Percentiles rank a stretch among this genome's conserved stretches.
These are phyloP conservation scores for Desmodesmus armatus DNA, from an alignment of 139 green algal genomes.

Conservation along the genomic window DNA sequence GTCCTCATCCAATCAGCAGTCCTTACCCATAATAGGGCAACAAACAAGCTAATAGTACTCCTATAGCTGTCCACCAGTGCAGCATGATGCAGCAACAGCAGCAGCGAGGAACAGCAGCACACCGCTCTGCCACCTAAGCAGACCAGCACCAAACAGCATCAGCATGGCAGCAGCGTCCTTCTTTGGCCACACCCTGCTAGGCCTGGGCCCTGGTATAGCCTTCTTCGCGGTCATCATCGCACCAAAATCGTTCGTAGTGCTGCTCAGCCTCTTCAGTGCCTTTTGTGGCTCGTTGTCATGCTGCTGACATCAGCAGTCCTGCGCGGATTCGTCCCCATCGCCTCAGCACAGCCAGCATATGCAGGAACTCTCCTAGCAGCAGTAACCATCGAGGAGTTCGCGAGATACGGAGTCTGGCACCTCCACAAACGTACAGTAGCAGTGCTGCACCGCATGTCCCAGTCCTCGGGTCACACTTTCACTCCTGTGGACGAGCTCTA, in stretches of 20 bases:
- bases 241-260: constrained; percentile 65
- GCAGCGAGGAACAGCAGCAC: too few species aligned
- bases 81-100: too few species aligned
- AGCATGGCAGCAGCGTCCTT: too few species aligned
- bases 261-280: constrained; percentile 58
- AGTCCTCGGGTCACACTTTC: constrained; percentile 48
- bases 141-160: too few species aligned
- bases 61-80: too few species aligned
- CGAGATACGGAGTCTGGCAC: constrained; percentile 47
- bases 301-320: constrained; percentile 60
- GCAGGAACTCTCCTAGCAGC: constrained; percentile 51
- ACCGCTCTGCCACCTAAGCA: too few species aligned
- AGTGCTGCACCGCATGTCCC: constrained; percentile 27
- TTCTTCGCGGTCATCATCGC: constrained; percentile 64
- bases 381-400: constrained; percentile 57
- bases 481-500: constrained; percentile 60
- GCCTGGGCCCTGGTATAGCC: constrained; percentile 58
- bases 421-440: constrained; percentile 28
- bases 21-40: too few species aligned
- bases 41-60: too few species aligned
- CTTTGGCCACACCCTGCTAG: too few species aligned
- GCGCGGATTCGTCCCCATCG: constrained; percentile 56
- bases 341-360: constrained; percentile 33
- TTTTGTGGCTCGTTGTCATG: constrained; percentile 66
- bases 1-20: too few species aligned